Evolutionary conservation across 108 stramenopile species (phyloP).

Genomic region (Stephanodiscus triporus): DNA sequence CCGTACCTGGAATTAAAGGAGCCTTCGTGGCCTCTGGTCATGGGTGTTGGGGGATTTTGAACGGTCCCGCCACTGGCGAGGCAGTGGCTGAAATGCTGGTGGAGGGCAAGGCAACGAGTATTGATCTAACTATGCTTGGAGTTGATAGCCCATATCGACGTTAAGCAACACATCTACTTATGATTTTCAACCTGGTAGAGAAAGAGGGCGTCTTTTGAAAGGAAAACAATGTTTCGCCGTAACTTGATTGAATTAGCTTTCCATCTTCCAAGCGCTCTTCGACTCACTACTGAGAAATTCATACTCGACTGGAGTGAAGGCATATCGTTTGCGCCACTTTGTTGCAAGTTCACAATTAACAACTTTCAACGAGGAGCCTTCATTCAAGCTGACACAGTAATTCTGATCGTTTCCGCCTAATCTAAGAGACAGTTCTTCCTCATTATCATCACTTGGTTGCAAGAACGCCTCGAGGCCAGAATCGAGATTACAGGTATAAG

Average conservation of each 20-base stretch:
- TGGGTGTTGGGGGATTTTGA: conserved; percentile 91
- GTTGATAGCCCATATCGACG: conserved; percentile 35
- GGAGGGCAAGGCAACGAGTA: conserved; percentile 49
- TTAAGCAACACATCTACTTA: too few species aligned
- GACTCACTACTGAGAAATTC: conserved; percentile 33
- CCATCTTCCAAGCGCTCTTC: conserved; percentile 24
- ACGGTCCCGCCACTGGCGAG: conserved; percentile 84
- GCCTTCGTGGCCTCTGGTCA: conserved; percentile 80
- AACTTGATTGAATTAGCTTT: not conserved
- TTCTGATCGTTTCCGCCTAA: conserved; percentile 19
- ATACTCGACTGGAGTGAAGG: conserved; percentile 45
- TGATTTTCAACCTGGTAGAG: too few species aligned
- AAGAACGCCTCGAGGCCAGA: conserved; percentile 33
- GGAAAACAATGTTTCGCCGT: too few species aligned
- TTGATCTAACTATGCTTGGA: conserved; percentile 48
- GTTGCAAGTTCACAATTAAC: conserved; percentile 25
- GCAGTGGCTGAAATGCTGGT: conserved; percentile 76
- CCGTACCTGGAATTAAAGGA: conserved; percentile 60
- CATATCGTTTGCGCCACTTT: conserved; percentile 35
- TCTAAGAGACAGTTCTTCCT: conserved; percentile 23
- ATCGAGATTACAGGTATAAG: conserved; percentile 39
- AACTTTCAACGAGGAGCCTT: conserved; percentile 12
- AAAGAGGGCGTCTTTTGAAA: too few species aligned
- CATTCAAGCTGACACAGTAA: conserved; percentile 9
- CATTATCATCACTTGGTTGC: conserved; percentile 16